These are phyloP conservation scores for Endothia cerciana DNA, from an alignment of 2,329 filamentous ascomycete genomes.

Conservation along the genomic window DNA sequence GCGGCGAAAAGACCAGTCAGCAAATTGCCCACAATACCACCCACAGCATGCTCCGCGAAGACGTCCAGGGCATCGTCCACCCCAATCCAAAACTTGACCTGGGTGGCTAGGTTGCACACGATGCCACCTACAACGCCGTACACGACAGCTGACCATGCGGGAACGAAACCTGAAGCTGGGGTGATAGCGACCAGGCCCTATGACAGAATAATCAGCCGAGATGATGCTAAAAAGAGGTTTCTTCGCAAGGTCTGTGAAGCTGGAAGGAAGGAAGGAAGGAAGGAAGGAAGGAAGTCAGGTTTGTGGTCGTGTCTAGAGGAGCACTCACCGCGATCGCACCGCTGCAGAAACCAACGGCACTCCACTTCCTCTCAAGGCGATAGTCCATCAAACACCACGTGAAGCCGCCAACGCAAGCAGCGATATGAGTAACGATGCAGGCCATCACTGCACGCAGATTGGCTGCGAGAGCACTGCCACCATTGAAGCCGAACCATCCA, in stretches of 20 bases:
- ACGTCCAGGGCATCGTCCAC: conserved; percentile 90
- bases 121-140: conserved; percentile 65
- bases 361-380: conserved; percentile 91
- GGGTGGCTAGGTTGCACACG: conserved; percentile 83
- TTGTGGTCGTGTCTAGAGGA: too few species aligned
- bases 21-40: conserved; percentile 79
- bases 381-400: conserved; percentile 88
- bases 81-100: conserved; percentile 74
- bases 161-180: conserved; percentile 80
- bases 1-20: conserved; percentile 79
- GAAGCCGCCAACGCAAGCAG: conserved; percentile 79
- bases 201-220: neutral
- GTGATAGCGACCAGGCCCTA: conserved; percentile 82
- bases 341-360: conserved; percentile 90
- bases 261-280: neutral
- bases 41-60: conserved; percentile 86
- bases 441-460: conserved; percentile 91
- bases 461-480: conserved; percentile 77
- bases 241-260: neutral
- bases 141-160: conserved; percentile 63
- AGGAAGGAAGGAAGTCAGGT: neutral
- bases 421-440: conserved; percentile 83
- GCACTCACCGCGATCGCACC: conserved; percentile 68
- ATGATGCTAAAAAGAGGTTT: neutral
- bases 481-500: conserved; percentile 97